These are phyloP conservation scores for Pachyrhizus erosus DNA, from an alignment of 306 rosid genomes.

Conservation along the genomic window DNA sequence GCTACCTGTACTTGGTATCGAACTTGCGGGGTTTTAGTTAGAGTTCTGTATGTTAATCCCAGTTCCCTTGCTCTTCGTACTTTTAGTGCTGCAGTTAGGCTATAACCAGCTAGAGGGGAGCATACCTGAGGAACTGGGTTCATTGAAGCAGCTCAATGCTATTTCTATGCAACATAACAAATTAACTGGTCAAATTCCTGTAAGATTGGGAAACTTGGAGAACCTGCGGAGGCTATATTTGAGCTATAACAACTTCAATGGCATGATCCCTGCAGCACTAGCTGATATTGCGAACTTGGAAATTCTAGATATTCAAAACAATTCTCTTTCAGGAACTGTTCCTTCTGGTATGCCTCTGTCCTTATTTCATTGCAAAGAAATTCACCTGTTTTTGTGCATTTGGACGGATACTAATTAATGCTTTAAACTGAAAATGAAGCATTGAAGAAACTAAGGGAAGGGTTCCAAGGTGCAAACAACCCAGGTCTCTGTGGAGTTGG, in stretches of 20 bases:
- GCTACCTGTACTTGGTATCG: not conserved
- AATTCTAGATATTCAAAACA: conserved; percentile 68
- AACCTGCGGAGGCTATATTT: conserved; percentile 65
- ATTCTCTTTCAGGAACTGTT: conserved; percentile 68
- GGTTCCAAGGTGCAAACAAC: conserved; percentile 74
- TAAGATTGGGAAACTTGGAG: conserved; percentile 58
- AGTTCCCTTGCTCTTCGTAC: conserved; percentile 8
- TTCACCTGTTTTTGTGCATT: not conserved
- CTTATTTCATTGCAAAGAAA: not conserved
- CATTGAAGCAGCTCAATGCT: conserved; percentile 58
- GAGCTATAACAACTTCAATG: conserved; percentile 73
- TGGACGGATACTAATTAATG: conserved; percentile 38
- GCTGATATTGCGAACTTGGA: conserved; percentile 54
- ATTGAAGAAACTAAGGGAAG: conserved; percentile 55
- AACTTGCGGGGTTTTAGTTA: conserved; percentile 8
- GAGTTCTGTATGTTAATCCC: conserved; percentile 29
- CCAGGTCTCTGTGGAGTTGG: conserved; percentile 68
- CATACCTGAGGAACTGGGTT: conserved; percentile 66
- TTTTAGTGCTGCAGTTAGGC: conserved; percentile 77
- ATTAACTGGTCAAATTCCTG: conserved; percentile 65
- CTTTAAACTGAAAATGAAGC: conserved; percentile 55
- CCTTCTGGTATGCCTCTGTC: conserved; percentile 66
- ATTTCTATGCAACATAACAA: conserved; percentile 71
- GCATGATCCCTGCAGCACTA: conserved; percentile 60
- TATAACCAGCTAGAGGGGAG: conserved; percentile 73